These are phyloP conservation scores for Pythium dissotocum DNA, from an alignment of 352 stramenopile genomes.

Conservation along the genomic window DNA sequence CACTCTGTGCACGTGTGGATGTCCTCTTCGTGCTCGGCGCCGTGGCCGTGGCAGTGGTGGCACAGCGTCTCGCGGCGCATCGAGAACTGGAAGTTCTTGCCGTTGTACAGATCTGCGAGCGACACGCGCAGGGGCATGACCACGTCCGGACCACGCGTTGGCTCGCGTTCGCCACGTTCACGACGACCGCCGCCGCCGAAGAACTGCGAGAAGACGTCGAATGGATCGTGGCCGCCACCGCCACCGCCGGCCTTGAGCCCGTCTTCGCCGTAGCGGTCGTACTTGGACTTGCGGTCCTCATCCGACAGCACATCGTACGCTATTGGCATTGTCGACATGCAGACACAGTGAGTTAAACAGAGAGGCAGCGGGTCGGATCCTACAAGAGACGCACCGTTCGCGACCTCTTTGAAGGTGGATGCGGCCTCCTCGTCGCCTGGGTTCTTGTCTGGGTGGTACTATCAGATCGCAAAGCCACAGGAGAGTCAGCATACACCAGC, in stretches of 20 bases:
- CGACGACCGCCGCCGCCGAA: slow-evolving; percentile 57
- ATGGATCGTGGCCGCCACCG: slow-evolving; percentile 61
- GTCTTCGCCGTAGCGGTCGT: slow-evolving; percentile 92
- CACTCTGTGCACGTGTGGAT: slow-evolving; percentile 92
- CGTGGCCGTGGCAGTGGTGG: slow-evolving; percentile 91
- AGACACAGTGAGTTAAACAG: neutral
- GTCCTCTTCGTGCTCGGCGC: slow-evolving; percentile 89
- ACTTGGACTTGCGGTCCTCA: slow-evolving; percentile 86
- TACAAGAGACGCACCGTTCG: slow-evolving; percentile 42
- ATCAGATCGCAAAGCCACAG: neutral
- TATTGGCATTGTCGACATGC: slow-evolving; percentile 26
- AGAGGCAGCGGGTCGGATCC: neutral
- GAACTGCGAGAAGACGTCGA: slow-evolving; percentile 83
- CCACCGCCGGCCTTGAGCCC: slow-evolving; percentile 62
- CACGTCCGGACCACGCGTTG: slow-evolving; percentile 63
- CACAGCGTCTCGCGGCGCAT: slow-evolving; percentile 94
- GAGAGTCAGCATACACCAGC: neutral
- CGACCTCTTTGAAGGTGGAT: slow-evolving; percentile 88
- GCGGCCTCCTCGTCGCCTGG: slow-evolving; percentile 79
- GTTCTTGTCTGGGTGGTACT: slow-evolving; percentile 92
- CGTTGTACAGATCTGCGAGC: slow-evolving; percentile 96
- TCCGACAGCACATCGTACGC: slow-evolving; percentile 92
- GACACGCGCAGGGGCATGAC: slow-evolving; percentile 92
- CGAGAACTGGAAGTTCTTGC: slow-evolving; percentile 93
- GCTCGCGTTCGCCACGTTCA: slow-evolving; percentile 48